phyloP scores from a whole-genome alignment of 108 stramenopile species.

The Nannochloropsis granulata region DNA sequence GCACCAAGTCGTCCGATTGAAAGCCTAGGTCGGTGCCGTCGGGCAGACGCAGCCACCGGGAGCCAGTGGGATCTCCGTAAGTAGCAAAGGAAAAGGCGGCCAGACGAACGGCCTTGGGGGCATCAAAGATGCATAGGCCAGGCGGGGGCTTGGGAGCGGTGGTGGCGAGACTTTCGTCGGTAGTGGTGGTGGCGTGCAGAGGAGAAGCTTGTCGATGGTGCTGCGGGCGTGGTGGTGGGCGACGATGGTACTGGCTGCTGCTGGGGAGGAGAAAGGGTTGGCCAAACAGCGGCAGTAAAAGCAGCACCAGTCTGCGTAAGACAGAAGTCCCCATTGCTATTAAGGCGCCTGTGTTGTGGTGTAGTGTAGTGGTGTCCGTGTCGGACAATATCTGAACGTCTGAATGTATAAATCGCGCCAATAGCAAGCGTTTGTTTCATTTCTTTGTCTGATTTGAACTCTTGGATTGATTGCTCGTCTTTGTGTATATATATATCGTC shows the following conservation, averaged over 20 bases:
- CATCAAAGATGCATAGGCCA: neutral
- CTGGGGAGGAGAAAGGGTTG: neutral
- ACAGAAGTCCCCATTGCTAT: neutral
- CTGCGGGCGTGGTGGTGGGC: neutral
- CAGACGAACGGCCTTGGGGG: neutral
- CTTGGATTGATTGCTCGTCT: neutral
- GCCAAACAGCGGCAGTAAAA: neutral
- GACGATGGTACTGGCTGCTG: neutral
- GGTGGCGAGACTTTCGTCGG: neutral
- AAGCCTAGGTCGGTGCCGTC: neutral
- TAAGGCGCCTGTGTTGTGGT: neutral
- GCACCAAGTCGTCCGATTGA: neutral
- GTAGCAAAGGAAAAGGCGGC: neutral
- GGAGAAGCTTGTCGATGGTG: neutral
- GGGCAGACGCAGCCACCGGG: neutral
- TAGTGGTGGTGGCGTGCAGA: neutral
- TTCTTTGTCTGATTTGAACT: neutral
- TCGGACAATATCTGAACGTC: too few species aligned
- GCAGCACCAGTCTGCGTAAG: neutral
- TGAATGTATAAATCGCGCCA: too few species aligned
- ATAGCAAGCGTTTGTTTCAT: too few species aligned
- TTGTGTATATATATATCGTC: too few species aligned
- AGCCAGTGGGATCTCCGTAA: neutral
- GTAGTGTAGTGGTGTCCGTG: neutral
- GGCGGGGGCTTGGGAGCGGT: neutral